Base-by-base conservation (phyloP, 2,329 filamentous ascomycete genomes). In the Leptographium galeiforme region DNA sequence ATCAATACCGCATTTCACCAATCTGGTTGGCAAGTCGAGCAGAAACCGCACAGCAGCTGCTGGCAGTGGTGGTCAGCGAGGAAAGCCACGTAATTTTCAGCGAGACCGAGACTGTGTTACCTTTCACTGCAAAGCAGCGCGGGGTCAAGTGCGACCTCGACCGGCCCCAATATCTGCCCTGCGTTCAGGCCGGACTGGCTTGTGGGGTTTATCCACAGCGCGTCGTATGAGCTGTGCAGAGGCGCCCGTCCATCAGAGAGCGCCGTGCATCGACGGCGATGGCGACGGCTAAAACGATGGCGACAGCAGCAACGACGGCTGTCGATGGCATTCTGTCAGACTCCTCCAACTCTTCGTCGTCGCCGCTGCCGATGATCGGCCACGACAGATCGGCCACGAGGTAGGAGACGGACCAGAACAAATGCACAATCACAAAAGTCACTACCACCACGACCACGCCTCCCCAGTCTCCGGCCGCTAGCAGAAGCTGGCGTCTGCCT, bases 181-280 rank as follows among this genome's bases (percentile, higher is more conserved):
- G 58, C n/a, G 56, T 56, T n/a, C 53, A 64, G 49, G 61, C 63
- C 3, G 63, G 61, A 1, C 40, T 66, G 10, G 18, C 53, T 1
- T 67, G 65, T 44, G 63, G 62, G 39, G 65, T 62, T 6, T 67
- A 67, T 46, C 61, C 63, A 13, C 62, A 63, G 55, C 56, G 65
- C 14, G 61, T 67, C 16, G 59, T 66, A 1, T 67, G 65, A 65
- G 55, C 61, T 36, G 54, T 33, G 45, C 55, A 57, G 6, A 48
- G 54, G 2, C 32, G 33, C 2, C 46, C 10, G 32, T 6, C 19
- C 11, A 8, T 10, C 44, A 32, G 19, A 25, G 25, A 19, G n/a
- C 39, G 25, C 8, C 16, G 49, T 13, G 19, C 25, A 5, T 25
- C 25, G 25, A 25, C 25, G 25, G 25, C 25, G 25, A 25, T 25